Evolutionary conservation across 108 stramenopile species (phyloP).

Genomic region (Aurantiochytrium sp.): DNA sequence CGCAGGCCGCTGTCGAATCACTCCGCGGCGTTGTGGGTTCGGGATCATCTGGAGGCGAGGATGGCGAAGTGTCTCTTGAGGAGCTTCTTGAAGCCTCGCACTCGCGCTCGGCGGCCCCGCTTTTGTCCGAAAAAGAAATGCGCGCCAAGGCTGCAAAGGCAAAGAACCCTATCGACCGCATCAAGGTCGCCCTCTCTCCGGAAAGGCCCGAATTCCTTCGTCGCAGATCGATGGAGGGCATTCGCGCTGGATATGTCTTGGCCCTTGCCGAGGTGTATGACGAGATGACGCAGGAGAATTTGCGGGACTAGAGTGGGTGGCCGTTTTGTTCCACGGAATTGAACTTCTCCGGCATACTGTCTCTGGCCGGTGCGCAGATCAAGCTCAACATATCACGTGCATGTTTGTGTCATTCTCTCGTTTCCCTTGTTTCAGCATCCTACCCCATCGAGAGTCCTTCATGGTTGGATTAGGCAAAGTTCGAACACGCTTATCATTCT

Average conservation of each 20-base stretch:
- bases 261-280: constrained; percentile 5
- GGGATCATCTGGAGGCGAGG: neutral
- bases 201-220: neutral
- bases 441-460: no score
- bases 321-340: neutral
- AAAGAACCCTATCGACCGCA: neutral
- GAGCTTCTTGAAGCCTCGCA: neutral
- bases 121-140: neutral
- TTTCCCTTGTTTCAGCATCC: no score
- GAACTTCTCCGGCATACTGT: no score
- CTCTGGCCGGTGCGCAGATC: no score
- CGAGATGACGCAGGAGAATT: neutral
- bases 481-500: no score
- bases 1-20: neutral
- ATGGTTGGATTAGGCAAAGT: no score
- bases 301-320: neutral
- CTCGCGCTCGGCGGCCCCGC: neutral
- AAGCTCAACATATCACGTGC: no score
- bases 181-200: neutral
- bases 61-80: neutral
- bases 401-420: no score
- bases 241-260: neutral
- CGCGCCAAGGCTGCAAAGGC: neutral
- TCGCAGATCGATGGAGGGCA: neutral
- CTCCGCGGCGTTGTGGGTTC: neutral